These are phyloP conservation scores for Clonostachys rosea DNA, from an alignment of 2,329 filamentous ascomycete genomes.

Conservation along the genomic window DNA sequence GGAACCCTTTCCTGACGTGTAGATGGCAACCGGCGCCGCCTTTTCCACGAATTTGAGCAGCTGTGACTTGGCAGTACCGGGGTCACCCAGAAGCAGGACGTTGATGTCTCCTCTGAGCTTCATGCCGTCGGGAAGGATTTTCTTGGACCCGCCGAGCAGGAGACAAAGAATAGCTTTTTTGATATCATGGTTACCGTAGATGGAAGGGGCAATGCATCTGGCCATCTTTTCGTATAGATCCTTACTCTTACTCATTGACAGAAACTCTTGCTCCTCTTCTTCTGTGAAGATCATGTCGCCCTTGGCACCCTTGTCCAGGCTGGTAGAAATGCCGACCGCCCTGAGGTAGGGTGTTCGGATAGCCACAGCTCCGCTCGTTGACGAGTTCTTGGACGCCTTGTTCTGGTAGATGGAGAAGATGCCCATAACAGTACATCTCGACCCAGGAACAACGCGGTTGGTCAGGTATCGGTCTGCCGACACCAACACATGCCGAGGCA, in stretches of 20 bases:
- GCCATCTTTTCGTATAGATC: slow-evolving; percentile 92
- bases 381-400: slow-evolving; percentile 76
- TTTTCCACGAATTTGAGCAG: slow-evolving; percentile 97
- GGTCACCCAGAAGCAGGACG: slow-evolving; percentile 91
- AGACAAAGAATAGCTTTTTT: slow-evolving; percentile 97
- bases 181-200: slow-evolving; percentile 93
- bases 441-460: slow-evolving; percentile 92
- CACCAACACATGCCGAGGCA: slow-evolving; percentile 90
- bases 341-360: slow-evolving; percentile 94
- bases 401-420: slow-evolving; percentile 98
- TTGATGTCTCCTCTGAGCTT: slow-evolving; percentile 97
- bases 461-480: slow-evolving; percentile 95
- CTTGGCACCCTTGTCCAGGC: slow-evolving; percentile 84
- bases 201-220: slow-evolving; percentile 91
- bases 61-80: slow-evolving; percentile 97
- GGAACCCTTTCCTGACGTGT: slow-evolving; percentile 97
- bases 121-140: slow-evolving; percentile 97
- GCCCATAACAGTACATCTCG: slow-evolving; percentile 90
- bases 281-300: slow-evolving; percentile 82
- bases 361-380: slow-evolving; percentile 75
- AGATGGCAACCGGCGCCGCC: slow-evolving; percentile 93
- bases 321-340: slow-evolving; percentile 86
- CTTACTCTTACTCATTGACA: slow-evolving; percentile 82
- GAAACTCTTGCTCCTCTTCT: slow-evolving; percentile 95
- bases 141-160: slow-evolving; percentile 91